phyloP scores from a whole-genome alignment of 371 early-diverging fungal species.

The Mucor piriformis region DNA sequence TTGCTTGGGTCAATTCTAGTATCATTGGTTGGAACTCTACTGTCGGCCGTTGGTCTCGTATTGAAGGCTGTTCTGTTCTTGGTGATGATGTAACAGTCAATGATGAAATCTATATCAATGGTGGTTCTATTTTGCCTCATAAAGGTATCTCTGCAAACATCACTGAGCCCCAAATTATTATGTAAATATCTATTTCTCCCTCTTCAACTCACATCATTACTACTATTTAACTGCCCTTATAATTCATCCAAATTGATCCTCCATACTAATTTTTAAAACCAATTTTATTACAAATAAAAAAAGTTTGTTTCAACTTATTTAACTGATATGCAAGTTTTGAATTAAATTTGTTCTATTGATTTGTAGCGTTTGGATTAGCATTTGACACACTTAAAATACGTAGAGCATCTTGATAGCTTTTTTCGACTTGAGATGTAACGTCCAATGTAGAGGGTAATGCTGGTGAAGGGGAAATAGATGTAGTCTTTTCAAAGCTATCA shows the following conservation, averaged over 20 bases:
- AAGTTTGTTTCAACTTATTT: neutral
- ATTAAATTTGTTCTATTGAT: too few relatives aligned
- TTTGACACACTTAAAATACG: too few relatives aligned
- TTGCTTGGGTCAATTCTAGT: conserved; percentile 87
- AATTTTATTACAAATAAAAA: too few relatives aligned
- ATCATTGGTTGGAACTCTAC: conserved; percentile 98
- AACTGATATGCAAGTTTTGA: too few relatives aligned
- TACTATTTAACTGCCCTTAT: neutral
- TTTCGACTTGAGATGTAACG: neutral
- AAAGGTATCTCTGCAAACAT: conserved; percentile 85
- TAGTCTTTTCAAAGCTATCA: too few relatives aligned
- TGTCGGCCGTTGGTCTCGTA: conserved; percentile 91
- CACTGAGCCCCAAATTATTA: conserved; percentile 92
- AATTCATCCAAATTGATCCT: neutral
- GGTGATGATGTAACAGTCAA: conserved; percentile 94
- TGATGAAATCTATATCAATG: conserved; percentile 94
- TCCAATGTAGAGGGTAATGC: too few relatives aligned
- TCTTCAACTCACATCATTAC: neutral
- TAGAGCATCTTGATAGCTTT: neutral
- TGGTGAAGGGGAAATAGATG: too few relatives aligned
- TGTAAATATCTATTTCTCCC: conserved; percentile 62
- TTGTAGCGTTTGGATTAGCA: too few relatives aligned
- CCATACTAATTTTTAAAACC: too few relatives aligned
- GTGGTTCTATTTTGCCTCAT: conserved; percentile 93
- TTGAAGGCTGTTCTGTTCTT: conserved; percentile 91